A percentile compares a stretch with the other conserved stretches of the same genome.
These are phyloP conservation scores for Imleria badia DNA, from an alignment of 768 basidiomycete genomes.

Conservation along the genomic window DNA sequence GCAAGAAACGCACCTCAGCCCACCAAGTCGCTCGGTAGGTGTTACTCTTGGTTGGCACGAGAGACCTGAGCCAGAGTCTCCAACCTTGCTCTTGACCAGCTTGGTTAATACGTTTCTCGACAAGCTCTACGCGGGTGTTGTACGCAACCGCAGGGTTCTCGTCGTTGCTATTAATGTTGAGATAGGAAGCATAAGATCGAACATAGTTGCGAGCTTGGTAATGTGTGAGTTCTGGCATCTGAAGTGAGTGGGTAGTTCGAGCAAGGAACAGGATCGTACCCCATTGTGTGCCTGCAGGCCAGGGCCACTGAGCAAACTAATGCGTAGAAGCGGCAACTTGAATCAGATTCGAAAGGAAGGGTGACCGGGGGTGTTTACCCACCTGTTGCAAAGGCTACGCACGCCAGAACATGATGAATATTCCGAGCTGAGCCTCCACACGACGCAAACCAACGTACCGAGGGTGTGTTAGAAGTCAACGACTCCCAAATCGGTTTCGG, in stretches of 20 bases:
- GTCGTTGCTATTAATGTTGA: slow-evolving; percentile 30
- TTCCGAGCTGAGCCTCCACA: no score
- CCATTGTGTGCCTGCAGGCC: slow-evolving; percentile 14
- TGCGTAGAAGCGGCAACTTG: no score
- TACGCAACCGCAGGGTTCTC: slow-evolving; percentile 38
- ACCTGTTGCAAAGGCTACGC: not conserved
- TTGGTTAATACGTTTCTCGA: slow-evolving; percentile 37
- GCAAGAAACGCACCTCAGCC: slow-evolving; percentile 8
- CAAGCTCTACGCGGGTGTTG: slow-evolving; percentile 47
- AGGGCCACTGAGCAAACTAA: slow-evolving; percentile 13
- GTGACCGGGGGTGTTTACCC: not conserved
- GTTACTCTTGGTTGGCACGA: slow-evolving; percentile 9
- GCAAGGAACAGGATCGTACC: not conserved
- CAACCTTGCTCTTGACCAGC: slow-evolving; percentile 4
- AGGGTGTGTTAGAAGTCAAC: not conserved
- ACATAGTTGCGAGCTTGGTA: slow-evolving; percentile 34
- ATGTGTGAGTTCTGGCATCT: slow-evolving; percentile 31
- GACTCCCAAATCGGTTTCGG: not conserved
- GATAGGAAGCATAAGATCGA: slow-evolving; percentile 7
- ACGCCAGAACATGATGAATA: no score
- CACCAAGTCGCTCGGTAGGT: slow-evolving; percentile 33
- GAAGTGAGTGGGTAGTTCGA: not conserved
- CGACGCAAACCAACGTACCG: not conserved
- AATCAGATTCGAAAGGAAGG: not conserved
- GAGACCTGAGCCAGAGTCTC: slow-evolving; percentile 4